phyloP scores from a whole-genome alignment of 495 filamentous ascomycete genomes.

The Hypoxylon fuscum region DNA sequence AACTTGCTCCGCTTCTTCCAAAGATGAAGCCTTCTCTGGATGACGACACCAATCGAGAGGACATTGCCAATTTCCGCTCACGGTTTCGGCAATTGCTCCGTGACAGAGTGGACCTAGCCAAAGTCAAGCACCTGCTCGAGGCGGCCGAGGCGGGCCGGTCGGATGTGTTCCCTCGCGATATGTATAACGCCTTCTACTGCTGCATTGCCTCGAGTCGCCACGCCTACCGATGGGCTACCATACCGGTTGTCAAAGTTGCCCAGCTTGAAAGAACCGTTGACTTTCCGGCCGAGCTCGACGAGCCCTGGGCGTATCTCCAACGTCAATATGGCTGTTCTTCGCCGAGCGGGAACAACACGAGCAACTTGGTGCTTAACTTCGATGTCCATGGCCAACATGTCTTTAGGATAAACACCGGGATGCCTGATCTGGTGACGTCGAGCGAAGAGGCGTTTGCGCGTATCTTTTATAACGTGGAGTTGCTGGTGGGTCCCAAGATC shows the following conservation, averaged over 20 bases:
- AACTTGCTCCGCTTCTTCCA: conserved; percentile 44
- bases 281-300: conserved; percentile 47
- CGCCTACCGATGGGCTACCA: conserved; percentile 55
- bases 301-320: conserved; percentile 52
- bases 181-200: conserved; percentile 51
- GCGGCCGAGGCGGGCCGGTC: conserved; percentile 40
- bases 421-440: conserved; percentile 38
- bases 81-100: conserved; percentile 16
- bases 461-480: conserved; percentile 47
- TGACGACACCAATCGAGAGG: conserved; percentile 26
- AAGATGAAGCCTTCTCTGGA: conserved; percentile 34
- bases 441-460: conserved; percentile 48
- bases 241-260: conserved; percentile 52
- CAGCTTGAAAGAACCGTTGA: conserved; percentile 51
- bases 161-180: conserved; percentile 41
- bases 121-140: conserved; percentile 37
- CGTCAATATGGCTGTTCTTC: conserved; percentile 48
- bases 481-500: conserved; percentile 28
- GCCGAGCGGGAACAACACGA: conserved; percentile 49
- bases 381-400: conserved; percentile 34
- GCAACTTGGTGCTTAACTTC: conserved; percentile 50
- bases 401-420: conserved; percentile 48
- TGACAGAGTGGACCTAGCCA: conserved; percentile 36
- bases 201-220: conserved; percentile 50
- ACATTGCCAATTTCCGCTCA: conserved; percentile 13